Base-by-base conservation (phyloP, 805 yeast genomes). In the Metschnikowia kunwiensis region DNA sequence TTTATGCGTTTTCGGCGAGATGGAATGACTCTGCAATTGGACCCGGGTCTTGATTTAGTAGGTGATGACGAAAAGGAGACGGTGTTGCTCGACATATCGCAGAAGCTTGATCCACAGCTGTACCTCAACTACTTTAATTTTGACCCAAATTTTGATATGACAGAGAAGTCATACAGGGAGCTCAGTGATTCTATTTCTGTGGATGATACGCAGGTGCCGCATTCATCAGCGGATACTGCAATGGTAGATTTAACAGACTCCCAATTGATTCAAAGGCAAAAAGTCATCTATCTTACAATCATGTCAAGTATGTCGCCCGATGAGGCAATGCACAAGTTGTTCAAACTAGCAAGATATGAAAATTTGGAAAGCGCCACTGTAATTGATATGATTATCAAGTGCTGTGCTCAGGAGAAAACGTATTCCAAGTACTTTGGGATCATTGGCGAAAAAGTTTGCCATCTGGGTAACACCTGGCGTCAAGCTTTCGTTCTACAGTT, bases 221-320 rank as follows among this genome's bases (percentile, higher is more conserved):
- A 9, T 14, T 6, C 24, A 8, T 9, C 24, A n/a, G 11, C 9
- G 11, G 11, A 14, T 12, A 12, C 11, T n/a, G 24, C 17, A 7
- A 13, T 35, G 21, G 17, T 24, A 8, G 38, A 39, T 17, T 30
- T 16, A 36, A 35, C 37, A 14, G 34, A 36, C 19, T 18, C 21
- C 0, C 77, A 77, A 17, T 59, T 80, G 20, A 65, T 78, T 2
- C 77, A 79, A 33, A 78, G 78, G 47, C 86, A 86, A 48, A 86
- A 86, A 49, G 74, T 74, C 1, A 82, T 91, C 2, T 91, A 91
- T 50, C 63, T 89, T 19, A 82, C 91, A 0, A 65, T 93, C 7
- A 87, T 86, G 82, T 86, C 96, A 15, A 80, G 95, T 42, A 76
- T 91, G 81, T 81, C 94, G 0, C 79, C 89, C 5, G 95, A 86